Conservation (phyloP, 1,284 basidiomycete species). For the Malassezia pachydermatis region DNA sequence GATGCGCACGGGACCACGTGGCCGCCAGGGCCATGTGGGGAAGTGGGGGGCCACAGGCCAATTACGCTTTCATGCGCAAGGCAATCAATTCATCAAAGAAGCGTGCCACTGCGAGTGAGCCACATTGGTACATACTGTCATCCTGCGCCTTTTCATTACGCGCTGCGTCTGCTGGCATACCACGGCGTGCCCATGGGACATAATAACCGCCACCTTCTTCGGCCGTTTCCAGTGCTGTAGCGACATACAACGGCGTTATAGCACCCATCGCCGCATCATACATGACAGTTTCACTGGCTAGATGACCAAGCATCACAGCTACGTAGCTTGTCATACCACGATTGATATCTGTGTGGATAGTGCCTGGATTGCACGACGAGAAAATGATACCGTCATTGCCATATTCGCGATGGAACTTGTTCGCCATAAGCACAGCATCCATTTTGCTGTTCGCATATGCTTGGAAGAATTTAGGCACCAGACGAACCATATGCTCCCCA, state of each 20-base stretch:
- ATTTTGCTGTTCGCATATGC: constrained; percentile 29
- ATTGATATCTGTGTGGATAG: constrained; percentile 11
- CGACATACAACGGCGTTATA: constrained; percentile 28
- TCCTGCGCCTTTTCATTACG: constrained; percentile 5
- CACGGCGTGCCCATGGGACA: constrained; percentile 27
- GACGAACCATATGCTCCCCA: background rate
- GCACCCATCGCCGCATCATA: constrained; percentile 20
- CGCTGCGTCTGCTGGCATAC: constrained; percentile 18
- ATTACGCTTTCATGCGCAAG: background rate
- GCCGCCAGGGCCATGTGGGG: no score
- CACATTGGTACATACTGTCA: background rate
- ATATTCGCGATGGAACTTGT: constrained; percentile 6
- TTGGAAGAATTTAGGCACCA: constrained; percentile 9
- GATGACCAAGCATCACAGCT: constrained; percentile 3
- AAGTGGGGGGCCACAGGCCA: no score
- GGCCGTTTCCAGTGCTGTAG: constrained; percentile 6
- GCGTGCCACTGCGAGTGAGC: constrained; percentile 14
- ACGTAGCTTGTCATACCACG: constrained; percentile 14
- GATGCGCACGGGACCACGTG: no score
- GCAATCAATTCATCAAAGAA: constrained; percentile 27
- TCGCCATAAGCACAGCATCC: constrained; percentile 1
- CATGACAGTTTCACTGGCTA: constrained; percentile 20
- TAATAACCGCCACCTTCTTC: constrained; percentile 23
- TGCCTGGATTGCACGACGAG: constrained; percentile 24
- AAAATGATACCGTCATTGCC: constrained; percentile 20